phyloP scores from a whole-genome alignment of 805 yeast species.

The Wickerhamomyces alni region DNA sequence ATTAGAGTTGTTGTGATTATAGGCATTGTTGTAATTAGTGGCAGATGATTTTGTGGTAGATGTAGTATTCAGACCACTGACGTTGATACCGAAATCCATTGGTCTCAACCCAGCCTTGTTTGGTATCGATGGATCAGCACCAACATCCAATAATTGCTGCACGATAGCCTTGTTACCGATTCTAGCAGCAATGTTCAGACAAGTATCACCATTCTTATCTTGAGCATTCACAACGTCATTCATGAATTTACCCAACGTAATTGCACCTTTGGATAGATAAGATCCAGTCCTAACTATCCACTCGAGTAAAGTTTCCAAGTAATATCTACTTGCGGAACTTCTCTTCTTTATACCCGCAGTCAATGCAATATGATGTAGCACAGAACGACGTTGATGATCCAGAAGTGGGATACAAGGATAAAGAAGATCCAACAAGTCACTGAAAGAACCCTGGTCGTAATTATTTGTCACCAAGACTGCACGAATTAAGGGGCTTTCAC shows the following conservation, averaged over 20 bases:
- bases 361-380: constrained; percentile 80
- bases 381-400: constrained; percentile 70
- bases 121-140: constrained; percentile 75
- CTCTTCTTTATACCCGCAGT: constrained; percentile 76
- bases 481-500: constrained; percentile 83
- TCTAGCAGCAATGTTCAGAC: constrained; percentile 87
- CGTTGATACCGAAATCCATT: constrained; percentile 71
- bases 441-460: constrained; percentile 73
- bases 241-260: constrained; percentile 53
- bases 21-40: neutral
- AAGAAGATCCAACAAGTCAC: constrained; percentile 58
- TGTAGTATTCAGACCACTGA: constrained; percentile 20
- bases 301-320: constrained; percentile 63
- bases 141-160: constrained; percentile 75
- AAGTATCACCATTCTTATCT: constrained; percentile 92
- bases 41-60: neutral
- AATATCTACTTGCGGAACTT: constrained; percentile 66
- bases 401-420: constrained; percentile 66
- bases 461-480: constrained; percentile 82
- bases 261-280: constrained; percentile 36
- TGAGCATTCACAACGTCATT: constrained; percentile 76
- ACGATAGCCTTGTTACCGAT: constrained; percentile 78
- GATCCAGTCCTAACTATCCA: constrained; percentile 64
- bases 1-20: neutral
- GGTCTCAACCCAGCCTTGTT: constrained; percentile 88